Conservation (phyloP, 371 early-diverging fungal genomes). For the Mucor velutinosus region DNA sequence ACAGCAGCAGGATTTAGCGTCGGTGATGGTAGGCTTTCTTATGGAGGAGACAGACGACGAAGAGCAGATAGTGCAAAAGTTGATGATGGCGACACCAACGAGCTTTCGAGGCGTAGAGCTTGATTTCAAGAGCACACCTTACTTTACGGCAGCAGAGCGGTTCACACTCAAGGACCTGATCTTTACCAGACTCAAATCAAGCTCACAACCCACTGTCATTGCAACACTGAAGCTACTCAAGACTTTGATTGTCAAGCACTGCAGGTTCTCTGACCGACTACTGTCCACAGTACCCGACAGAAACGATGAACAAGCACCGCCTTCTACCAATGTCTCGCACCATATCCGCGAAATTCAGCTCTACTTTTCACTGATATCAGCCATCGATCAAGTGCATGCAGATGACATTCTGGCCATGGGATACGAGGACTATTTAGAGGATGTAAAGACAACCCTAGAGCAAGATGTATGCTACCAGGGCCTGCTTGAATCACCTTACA, state of each 20-base stretch:
- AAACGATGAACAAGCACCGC: slow-evolving; percentile 11
- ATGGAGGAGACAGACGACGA: slow-evolving; percentile 63
- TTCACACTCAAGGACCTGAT: slow-evolving; percentile 81
- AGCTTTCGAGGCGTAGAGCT: not conserved
- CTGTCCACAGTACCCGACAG: slow-evolving; percentile 67
- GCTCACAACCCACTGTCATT: slow-evolving; percentile 76
- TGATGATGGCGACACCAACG: not conserved
- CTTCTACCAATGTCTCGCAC: slow-evolving; percentile 54
- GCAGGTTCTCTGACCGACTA: slow-evolving; percentile 71
- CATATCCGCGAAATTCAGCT: slow-evolving; percentile 70
- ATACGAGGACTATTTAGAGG: slow-evolving; percentile 79
- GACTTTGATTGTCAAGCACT: slow-evolving; percentile 75
- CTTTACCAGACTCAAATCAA: slow-evolving; percentile 73
- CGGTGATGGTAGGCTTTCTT: slow-evolving; percentile 74
- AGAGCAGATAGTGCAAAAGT: not conserved
- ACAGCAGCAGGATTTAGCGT: slow-evolving; percentile 74
- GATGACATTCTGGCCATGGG: slow-evolving; percentile 60
- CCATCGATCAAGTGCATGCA: slow-evolving; percentile 57
- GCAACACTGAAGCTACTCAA: slow-evolving; percentile 82
- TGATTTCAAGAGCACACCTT: not conserved
- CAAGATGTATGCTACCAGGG: slow-evolving; percentile 62
- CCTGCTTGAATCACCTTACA: slow-evolving; percentile 31
- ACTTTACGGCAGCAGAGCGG: slow-evolving; percentile 20
- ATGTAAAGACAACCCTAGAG: slow-evolving; percentile 70
- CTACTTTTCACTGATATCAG: slow-evolving; percentile 70